These are phyloP conservation scores for Phalaenopsis hybrid DNA, from an alignment of 116 monocot species.

Conservation along the genomic window DNA sequence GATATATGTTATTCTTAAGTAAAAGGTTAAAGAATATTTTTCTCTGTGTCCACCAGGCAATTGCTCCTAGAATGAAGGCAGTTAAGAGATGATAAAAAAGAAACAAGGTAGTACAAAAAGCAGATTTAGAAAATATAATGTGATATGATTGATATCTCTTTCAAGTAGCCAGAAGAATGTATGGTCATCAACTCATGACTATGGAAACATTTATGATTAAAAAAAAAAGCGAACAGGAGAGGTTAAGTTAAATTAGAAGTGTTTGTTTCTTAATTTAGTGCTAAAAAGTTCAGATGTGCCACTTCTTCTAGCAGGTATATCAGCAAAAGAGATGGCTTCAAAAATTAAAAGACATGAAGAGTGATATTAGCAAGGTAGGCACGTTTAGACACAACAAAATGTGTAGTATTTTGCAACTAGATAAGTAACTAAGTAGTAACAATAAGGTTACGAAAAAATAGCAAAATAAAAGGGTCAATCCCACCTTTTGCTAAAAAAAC, in stretches of 20 bases:
- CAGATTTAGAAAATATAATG: neutral
- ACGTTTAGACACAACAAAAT: neutral
- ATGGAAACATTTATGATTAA: no score
- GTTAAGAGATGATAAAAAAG: neutral
- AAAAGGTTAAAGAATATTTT: no score
- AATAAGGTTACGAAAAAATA: neutral
- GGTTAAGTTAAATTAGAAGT: no score
- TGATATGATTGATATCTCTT: neutral
- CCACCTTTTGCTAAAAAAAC: neutral
- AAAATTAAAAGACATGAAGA: neutral
- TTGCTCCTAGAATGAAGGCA: neutral
- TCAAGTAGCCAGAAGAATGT: neutral
- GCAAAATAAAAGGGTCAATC: neutral
- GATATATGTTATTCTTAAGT: no score
- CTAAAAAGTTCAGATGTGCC: no score
- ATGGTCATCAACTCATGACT: neutral
- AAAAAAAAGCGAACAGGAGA: no score
- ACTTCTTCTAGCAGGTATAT: neutral
- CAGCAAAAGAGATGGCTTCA: neutral
- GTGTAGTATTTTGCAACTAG: neutral
- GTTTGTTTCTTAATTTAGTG: no score
- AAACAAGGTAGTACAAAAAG: neutral
- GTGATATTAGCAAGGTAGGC: neutral
- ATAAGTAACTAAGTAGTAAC: neutral
- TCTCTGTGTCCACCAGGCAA: no score